Evolutionary conservation across 768 basidiomycete species (phyloP).

Genomic region (Imleria badia): DNA sequence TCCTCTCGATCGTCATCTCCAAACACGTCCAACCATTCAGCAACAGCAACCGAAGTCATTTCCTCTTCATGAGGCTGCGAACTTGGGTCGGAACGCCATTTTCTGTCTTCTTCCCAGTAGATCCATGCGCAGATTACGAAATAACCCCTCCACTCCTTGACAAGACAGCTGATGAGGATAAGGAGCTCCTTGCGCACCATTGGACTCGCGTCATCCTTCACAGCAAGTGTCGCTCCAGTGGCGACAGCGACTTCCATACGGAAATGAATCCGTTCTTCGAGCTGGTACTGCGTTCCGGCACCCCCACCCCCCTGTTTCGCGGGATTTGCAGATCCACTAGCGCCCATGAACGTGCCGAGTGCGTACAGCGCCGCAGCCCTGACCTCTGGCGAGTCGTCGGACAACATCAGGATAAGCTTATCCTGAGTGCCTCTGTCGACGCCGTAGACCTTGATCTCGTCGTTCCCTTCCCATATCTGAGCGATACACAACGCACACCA

Average conservation of each 20-base stretch:
- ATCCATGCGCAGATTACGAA: constrained; percentile 97
- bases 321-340: constrained; percentile 71
- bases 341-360: constrained; percentile 90
- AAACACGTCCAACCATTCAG: constrained; percentile 76
- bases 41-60: constrained; percentile 65
- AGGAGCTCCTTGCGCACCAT: constrained; percentile 95
- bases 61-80: constrained; percentile 59
- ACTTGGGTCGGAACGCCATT: constrained; percentile 47
- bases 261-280: constrained; percentile 78
- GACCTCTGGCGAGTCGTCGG: constrained; percentile 91
- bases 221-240: constrained; percentile 83
- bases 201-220: constrained; percentile 92
- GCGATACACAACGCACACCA: constrained; percentile 94
- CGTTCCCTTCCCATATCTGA: constrained; percentile 92
- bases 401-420: constrained; percentile 71
- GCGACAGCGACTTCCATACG: constrained; percentile 90
- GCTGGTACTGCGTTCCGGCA: constrained; percentile 72
- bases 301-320: constrained; percentile 78
- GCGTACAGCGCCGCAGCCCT: constrained; percentile 89
- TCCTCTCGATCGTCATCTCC: constrained; percentile 73
- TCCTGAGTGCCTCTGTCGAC: constrained; percentile 81
- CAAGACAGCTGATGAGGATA: constrained; percentile 86
- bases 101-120: constrained; percentile 89
- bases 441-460: constrained; percentile 84
- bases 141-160: constrained; percentile 95